Conservation (phyloP, 139 green algal species). For the Chlamydomonas sp. region DNA sequence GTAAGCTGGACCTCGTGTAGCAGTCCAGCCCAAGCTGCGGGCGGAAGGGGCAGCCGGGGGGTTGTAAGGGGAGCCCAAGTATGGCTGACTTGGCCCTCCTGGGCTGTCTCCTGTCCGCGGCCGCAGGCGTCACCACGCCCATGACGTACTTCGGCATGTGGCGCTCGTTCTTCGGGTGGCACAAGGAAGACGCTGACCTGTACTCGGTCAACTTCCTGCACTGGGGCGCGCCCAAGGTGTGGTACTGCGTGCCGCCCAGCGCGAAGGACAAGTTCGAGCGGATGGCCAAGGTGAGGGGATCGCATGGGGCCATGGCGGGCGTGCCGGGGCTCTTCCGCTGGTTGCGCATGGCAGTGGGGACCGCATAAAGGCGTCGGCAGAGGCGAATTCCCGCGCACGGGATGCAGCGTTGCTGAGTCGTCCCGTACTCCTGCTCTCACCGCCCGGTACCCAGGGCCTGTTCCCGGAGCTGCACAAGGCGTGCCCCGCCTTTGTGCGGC, state of each 20-base stretch:
- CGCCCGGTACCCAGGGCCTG: constrained; percentile 33
- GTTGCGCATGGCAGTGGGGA: no score
- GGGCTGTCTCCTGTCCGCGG: neutral
- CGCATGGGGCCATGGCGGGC: neutral
- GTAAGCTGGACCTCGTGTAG: no score
- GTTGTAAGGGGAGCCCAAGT: no score
- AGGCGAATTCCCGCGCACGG: no score
- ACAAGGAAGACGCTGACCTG: constrained; percentile 94
- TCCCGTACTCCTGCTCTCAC: neutral
- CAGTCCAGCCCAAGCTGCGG: no score
- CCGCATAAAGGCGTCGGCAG: no score
- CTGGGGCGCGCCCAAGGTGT: constrained; percentile 91
- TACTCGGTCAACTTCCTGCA: constrained; percentile 97
- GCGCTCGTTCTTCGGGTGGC: constrained; percentile 75
- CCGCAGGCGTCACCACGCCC: constrained; percentile 71
- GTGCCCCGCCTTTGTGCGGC: constrained; percentile 71
- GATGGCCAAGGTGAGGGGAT: constrained; percentile 54
- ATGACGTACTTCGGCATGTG: constrained; percentile 89
- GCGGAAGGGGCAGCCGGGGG: no score
- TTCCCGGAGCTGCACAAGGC: constrained; percentile 57
- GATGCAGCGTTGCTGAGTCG: neutral
- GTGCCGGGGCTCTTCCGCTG: neutral
- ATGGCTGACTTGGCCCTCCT: neutral
- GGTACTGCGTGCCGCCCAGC: constrained; percentile 79
- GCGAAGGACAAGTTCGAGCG: constrained; percentile 74